Base-by-base conservation (phyloP, 1,284 basidiomycete species). In the Vanrija humicola region DNA sequence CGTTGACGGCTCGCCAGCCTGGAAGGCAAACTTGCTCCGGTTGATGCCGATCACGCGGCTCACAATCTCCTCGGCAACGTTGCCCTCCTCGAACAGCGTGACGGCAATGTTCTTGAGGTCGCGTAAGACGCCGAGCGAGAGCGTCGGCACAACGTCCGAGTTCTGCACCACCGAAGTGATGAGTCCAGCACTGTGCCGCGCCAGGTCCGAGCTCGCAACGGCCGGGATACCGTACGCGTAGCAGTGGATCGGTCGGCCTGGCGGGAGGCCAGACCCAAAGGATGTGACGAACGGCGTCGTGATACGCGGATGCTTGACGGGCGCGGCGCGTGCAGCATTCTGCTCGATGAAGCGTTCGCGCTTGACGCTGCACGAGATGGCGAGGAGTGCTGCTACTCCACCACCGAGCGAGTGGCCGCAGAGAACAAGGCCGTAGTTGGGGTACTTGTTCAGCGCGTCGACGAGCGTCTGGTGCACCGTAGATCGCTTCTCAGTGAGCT, bases 331-430 rank as follows among this genome's bases (percentile, higher is more conserved):
- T 12, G 52, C 19, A 45, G 40, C 28, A 59, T 68, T 70, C 50
- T 72, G 65, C 39, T 62, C 52, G 8, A 65, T 43, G 51, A 77
- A 78, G 9, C 60, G 52, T 12, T 65, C 61, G 5, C 70, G 56
- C 0, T 70, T 76, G 43, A 65, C 70, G n/a, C 70, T 62, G 43
- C 65, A 70, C 19, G 72, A 58, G 8, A 78, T 70, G 0, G 75
- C 68, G 2, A 78, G 64, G 1, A 79, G 64, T 5, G 77, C 68
- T 0, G 79, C 79, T 2, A 81, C 80, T 0, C 80, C 80, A 5
- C 79, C 80, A 1, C 80, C 80, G 8, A 82, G 72, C 29, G 77
- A 78, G 61, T 77, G 78, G 8, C 80, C 80, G 23, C 74, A 75
- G 15, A 81, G 61, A 18, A 81, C 78, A 0, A 82, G 69, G 1